Evolutionary conservation across 2,329 filamentous ascomycete genomes (phyloP).

Genomic region (Colletotrichum sp.): DNA sequence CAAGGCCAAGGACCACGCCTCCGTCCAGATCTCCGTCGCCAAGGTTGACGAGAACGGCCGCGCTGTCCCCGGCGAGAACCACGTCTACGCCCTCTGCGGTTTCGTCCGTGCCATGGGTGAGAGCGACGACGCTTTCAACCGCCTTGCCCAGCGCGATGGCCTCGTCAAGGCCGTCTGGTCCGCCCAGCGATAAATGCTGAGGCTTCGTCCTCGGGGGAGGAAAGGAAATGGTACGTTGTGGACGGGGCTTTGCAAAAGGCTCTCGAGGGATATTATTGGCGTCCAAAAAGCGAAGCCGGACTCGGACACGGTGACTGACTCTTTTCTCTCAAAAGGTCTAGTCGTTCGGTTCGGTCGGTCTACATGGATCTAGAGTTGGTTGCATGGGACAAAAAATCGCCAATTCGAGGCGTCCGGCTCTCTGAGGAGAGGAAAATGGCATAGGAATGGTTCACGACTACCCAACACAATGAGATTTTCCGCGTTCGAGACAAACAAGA

Average conservation of each 20-base stretch:
- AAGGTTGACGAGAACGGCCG: slow-evolving; percentile 99
- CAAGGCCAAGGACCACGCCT: slow-evolving; percentile 99
- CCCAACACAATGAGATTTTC: slow-evolving; percentile 25
- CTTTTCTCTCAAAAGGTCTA: slow-evolving; percentile 3
- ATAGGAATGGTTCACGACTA: slow-evolving; percentile 24
- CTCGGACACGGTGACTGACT: background rate
- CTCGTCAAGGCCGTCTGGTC: slow-evolving; percentile 98
- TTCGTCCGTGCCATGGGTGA: slow-evolving; percentile 98
- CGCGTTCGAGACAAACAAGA: slow-evolving; percentile 44
- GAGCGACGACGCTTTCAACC: slow-evolving; percentile 95
- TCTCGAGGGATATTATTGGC: background rate
- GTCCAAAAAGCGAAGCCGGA: background rate
- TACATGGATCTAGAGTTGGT: slow-evolving; percentile 25
- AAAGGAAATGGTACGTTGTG: slow-evolving; percentile 17
- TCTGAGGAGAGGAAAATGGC: slow-evolving; percentile 24
- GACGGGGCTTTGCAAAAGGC: background rate
- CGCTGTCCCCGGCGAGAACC: slow-evolving; percentile 91
- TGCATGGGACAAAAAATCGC: slow-evolving; percentile 21
- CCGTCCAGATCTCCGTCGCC: slow-evolving; percentile 94
- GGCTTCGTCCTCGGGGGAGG: slow-evolving; percentile 8
- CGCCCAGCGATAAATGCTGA: slow-evolving; percentile 63
- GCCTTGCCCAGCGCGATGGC: slow-evolving; percentile 93
- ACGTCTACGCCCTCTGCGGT: slow-evolving; percentile 95
- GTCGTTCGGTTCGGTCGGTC: slow-evolving; percentile 25
- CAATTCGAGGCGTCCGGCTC: slow-evolving; percentile 54